Percentiles rank a stretch among this genome's conserved stretches.
Evolutionary conservation across 352 stramenopile genomes (phyloP).

Genomic region (Globisporangium cylindrosporum): DNA sequence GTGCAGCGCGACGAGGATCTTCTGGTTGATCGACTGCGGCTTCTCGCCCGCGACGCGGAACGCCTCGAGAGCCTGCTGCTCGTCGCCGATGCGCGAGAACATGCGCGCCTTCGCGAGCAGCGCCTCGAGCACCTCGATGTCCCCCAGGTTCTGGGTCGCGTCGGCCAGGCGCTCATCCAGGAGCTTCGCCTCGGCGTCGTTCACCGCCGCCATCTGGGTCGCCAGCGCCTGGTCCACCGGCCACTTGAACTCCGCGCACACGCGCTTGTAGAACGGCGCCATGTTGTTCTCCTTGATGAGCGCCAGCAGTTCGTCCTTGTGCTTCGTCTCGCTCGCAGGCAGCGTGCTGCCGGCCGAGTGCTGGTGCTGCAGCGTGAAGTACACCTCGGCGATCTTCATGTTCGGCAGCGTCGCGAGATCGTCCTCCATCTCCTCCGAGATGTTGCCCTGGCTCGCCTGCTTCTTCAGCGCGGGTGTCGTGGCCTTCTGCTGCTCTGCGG

Average conservation of each 20-base stretch:
- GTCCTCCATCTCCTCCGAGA: slow-evolving; percentile 87
- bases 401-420: slow-evolving; percentile 72
- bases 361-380: slow-evolving; percentile 80
- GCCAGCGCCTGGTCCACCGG: slow-evolving; percentile 54
- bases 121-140: slow-evolving; percentile 98
- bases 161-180: slow-evolving; percentile 89
- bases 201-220: slow-evolving; percentile 50
- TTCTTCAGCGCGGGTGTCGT: slow-evolving; percentile 41
- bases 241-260: slow-evolving; percentile 76
- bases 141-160: slow-evolving; percentile 94
- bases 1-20: slow-evolving; percentile 97
- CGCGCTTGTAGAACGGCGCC: slow-evolving; percentile 74
- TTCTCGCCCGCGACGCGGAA: slow-evolving; percentile 91
- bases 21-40: slow-evolving; percentile 96
- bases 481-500: slow-evolving; percentile 2
- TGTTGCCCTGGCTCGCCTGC: slow-evolving; percentile 75
- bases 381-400: slow-evolving; percentile 72
- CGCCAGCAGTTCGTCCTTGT: slow-evolving; percentile 56
- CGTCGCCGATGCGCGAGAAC: slow-evolving; percentile 92
- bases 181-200: slow-evolving; percentile 64
- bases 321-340: slow-evolving; percentile 25
- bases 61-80: slow-evolving; percentile 88
- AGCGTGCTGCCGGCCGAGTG: slow-evolving; percentile 39
- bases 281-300: slow-evolving; percentile 68
- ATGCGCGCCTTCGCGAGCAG: slow-evolving; percentile 92